A percentile compares a stretch with the other conserved stretches of the same genome.
Conservation (phyloP, 257 asterid genomes). For the Ilex asprella region DNA sequence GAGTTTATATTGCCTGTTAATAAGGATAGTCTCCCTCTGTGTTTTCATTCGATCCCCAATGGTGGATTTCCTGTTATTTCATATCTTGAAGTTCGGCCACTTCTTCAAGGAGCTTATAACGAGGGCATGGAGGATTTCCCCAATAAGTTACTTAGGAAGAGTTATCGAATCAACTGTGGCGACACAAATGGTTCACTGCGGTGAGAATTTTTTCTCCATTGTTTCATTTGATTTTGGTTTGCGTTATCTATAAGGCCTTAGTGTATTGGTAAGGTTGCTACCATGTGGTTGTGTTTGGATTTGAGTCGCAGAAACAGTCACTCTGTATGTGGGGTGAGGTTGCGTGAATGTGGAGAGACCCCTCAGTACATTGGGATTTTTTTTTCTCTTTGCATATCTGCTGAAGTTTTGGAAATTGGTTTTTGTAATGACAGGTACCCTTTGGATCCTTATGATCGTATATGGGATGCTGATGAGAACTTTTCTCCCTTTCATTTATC, state of each 20-base stretch:
- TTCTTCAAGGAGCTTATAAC: conserved; percentile 63
- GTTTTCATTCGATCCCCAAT: conserved; percentile 57
- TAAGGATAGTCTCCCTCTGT: conserved; percentile 48
- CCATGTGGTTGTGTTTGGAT: too few relatives aligned
- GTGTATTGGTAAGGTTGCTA: too few relatives aligned
- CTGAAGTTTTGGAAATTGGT: conserved; percentile 2
- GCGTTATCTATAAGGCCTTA: too few relatives aligned
- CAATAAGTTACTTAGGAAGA: conserved; percentile 49
- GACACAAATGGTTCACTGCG: conserved; percentile 67
- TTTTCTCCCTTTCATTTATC: conserved; percentile 83
- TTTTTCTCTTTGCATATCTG: neutral
- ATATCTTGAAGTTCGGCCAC: conserved; percentile 69
- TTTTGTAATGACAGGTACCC: conserved; percentile 56
- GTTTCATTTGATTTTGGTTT: neutral
- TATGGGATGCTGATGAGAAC: conserved; percentile 89
- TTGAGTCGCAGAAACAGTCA: too few relatives aligned
- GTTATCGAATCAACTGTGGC: conserved; percentile 74
- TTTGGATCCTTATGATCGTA: conserved; percentile 69
- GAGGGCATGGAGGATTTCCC: conserved; percentile 35
- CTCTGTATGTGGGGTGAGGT: too few relatives aligned
- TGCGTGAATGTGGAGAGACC: too few relatives aligned
- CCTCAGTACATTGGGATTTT: too few relatives aligned
- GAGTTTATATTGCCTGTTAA: conserved; percentile 60
- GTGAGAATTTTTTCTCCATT: conserved; percentile 19
- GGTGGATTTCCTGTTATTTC: conserved; percentile 83